A percentile compares a stretch with the other conserved stretches of the same genome.
These are phyloP conservation scores for Megacollybia platyphylla DNA, from an alignment of 1,284 basidiomycete genomes.

Conservation along the genomic window DNA sequence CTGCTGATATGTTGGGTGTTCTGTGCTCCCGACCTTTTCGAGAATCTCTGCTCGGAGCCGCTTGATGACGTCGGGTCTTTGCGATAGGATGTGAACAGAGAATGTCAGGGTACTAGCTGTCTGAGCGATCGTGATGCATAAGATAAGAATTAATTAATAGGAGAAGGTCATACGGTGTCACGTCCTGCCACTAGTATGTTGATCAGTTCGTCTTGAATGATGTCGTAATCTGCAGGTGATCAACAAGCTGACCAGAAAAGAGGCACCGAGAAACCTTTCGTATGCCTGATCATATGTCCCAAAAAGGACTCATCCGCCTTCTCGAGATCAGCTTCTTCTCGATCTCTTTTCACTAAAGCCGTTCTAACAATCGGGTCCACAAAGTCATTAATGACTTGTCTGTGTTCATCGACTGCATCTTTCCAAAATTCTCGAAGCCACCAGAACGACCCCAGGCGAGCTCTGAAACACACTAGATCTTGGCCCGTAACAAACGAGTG, in stretches of 20 bases:
- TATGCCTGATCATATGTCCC: slow-evolving; percentile 23
- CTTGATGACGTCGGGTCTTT: slow-evolving; percentile 26
- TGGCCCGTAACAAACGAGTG: slow-evolving; percentile 20
- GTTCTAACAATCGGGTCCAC: slow-evolving; percentile 21
- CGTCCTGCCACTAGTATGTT: slow-evolving; percentile 39
- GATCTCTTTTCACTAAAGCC: slow-evolving; percentile 15
- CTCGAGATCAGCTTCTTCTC: neutral
- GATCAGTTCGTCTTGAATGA: slow-evolving; percentile 35
- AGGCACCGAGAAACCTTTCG: slow-evolving; percentile 13
- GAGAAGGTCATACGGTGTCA: slow-evolving; percentile 26
- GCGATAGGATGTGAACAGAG: slow-evolving; percentile 34
- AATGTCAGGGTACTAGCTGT: slow-evolving; percentile 35
- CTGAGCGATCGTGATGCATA: slow-evolving; percentile 12
- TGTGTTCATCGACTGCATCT: slow-evolving; percentile 18
- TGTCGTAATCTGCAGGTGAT: slow-evolving; percentile 11
- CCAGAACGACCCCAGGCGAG: slow-evolving; percentile 18
- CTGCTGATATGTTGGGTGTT: slow-evolving; percentile 24
- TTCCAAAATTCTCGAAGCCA: slow-evolving; percentile 23
- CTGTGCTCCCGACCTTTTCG: slow-evolving; percentile 16
- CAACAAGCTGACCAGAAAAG: neutral
- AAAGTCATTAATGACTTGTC: slow-evolving; percentile 18
- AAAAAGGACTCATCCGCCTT: slow-evolving; percentile 25
- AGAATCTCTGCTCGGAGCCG: slow-evolving; percentile 36
- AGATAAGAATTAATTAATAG: neutral
- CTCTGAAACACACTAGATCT: slow-evolving; percentile 12